Evolutionary conservation across 2,329 filamentous ascomycete genomes (phyloP), one percentile per base, ranked within the genome.

Genomic region (Colletotrichum tamarilloi): DNA sequence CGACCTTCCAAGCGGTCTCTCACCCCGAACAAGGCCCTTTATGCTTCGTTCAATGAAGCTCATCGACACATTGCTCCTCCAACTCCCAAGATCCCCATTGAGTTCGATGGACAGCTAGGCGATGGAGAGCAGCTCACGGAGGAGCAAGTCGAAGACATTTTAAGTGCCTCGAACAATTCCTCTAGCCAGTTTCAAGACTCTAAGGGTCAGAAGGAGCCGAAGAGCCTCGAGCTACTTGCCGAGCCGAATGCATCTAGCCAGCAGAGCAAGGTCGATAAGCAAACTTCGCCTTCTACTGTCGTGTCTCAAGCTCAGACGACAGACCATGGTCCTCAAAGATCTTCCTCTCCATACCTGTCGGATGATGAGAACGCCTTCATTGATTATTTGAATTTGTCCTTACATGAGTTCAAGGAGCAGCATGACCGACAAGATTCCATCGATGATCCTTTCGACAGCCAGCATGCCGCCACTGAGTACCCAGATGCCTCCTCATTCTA

Each of bases 31-130:
- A 67, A 67, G 19, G 38, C 72, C 26, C 53, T 75, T 5, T 75
- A 74, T 24, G 46, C 35, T 19, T 75, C 74, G 5, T 74, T 74
- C 32, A 59, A 58, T 5, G 74, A 75, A 32, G 74, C 74, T 28
- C 72, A 75, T 35, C 67, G 67, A 24, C 67, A 71, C 26, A 74
- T 75, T 26, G 67, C 72, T 14, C 72, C 57, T 5, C 35, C 42
- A 26, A 67, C 59, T 42, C 64, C 63, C 7, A 74, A 52, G 35
- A 30, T 52, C 14, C 56, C 63, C 3, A 65, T 57, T 1, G 67
- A 74, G 28, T 49, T 49, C 19, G 42, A 49, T 4, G 49, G 60
- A 12, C 62, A 63, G 7, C 57, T 72, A 12, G 3, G n/a, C 32
- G 22, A 55, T 3, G 46, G 35, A 11, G 46, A 38, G 4, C 55